Percentiles rank a stretch among this genome's conserved stretches.
Conservation (phyloP, 306 rosid species). For the Dryas alaskensis region DNA sequence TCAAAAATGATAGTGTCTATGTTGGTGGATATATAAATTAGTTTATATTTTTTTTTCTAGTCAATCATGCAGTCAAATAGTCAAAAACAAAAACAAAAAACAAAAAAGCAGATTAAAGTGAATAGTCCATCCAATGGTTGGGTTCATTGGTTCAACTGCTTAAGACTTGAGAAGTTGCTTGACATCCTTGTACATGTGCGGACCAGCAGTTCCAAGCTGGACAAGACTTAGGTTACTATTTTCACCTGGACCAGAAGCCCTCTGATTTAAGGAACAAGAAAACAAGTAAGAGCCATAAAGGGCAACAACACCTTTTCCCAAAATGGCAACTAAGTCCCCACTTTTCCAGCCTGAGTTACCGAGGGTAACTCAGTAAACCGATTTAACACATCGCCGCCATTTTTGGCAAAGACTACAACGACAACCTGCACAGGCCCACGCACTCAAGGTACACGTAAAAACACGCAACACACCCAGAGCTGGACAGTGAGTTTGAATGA, state of each 20-base stretch:
- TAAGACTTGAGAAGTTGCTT: not conserved
- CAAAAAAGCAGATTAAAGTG: not conserved
- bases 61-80: not conserved
- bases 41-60: not conserved
- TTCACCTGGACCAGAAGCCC: not conserved
- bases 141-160: not conserved
- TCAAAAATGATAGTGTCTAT: no score
- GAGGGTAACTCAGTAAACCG: not conserved
- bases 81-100: not conserved
- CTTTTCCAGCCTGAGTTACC: not conserved
- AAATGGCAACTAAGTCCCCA: not conserved
- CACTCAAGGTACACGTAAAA: not conserved
- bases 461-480: not conserved
- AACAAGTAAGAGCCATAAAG: not conserved
- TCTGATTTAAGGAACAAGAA: not conserved
- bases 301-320: not conserved
- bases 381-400: constrained; percentile 8
- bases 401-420: not conserved
- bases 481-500: not conserved
- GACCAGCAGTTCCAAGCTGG: constrained; percentile 9
- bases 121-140: not conserved
- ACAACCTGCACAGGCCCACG: not conserved
- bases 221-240: not conserved
- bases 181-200: constrained; percentile 17
- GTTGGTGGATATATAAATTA: no score